Evolutionary conservation across 164 flowering plant genomes (phyloP).

Genomic region (Annona cherimola): DNA sequence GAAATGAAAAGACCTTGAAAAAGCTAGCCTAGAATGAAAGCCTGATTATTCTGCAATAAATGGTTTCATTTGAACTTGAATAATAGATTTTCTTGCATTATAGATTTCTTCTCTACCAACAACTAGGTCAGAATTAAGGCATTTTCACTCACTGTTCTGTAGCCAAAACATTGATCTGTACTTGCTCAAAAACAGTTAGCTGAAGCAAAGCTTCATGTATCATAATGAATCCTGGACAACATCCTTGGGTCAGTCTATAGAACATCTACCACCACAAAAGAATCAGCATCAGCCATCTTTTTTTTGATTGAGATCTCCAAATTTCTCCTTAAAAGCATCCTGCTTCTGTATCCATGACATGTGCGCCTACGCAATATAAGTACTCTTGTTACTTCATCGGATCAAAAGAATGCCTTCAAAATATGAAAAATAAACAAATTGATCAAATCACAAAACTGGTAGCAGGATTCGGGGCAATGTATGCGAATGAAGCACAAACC

Average conservation of each 20-base stretch:
- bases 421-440: neutral
- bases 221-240: neutral
- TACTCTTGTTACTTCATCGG: neutral
- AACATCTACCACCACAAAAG: neutral
- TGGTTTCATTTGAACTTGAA: too few relatives aligned
- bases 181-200: too few relatives aligned
- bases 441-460: neutral
- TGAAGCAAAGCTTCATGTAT: neutral
- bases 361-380: slow-evolving; percentile 11
- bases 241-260: neutral
- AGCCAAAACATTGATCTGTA: too few relatives aligned
- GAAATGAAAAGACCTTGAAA: too few relatives aligned
- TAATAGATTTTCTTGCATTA: too few relatives aligned
- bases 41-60: too few relatives aligned
- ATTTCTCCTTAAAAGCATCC: slow-evolving; percentile 17
- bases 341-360: slow-evolving; percentile 22
- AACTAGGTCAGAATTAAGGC: too few relatives aligned
- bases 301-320: slow-evolving; percentile 10
- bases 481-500: too few relatives aligned
- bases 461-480: too few relatives aligned
- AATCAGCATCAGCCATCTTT: neutral
- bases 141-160: too few relatives aligned
- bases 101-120: too few relatives aligned
- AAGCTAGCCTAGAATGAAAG: too few relatives aligned
- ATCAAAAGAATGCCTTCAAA: neutral